A percentile compares a stretch with the other conserved stretches of the same genome.
Conservation (phyloP, 2,329 filamentous ascomycete genomes). For the Myriangium duriaei region DNA sequence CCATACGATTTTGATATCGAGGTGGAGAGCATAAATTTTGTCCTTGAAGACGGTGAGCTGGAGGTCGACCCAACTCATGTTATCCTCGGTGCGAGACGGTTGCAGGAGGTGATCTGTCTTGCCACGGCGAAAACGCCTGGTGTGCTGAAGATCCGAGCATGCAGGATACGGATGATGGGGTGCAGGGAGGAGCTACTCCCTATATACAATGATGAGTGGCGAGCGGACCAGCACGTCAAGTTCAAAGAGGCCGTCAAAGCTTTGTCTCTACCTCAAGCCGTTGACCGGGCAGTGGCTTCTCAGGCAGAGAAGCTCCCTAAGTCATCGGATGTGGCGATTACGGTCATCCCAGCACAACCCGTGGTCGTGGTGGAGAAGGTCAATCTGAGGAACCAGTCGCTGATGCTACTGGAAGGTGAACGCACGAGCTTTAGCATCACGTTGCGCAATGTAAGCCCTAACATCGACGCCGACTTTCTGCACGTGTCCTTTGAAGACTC, state of each 20-base stretch:
- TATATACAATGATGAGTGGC: conserved; percentile 69
- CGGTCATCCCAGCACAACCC: conserved; percentile 70
- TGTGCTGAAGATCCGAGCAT: conserved; percentile 61
- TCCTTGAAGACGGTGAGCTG: conserved; percentile 61
- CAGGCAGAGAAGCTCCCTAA: conserved; percentile 16
- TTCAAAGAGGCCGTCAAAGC: conserved; percentile 44
- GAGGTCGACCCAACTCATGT: conserved; percentile 52
- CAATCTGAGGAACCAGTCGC: conserved; percentile 66
- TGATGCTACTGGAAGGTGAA: conserved; percentile 92
- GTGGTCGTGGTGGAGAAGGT: conserved; percentile 62
- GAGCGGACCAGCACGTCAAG: conserved; percentile 54
- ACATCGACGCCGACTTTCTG: conserved; percentile 67
- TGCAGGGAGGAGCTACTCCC: conserved; percentile 75
- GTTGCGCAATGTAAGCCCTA: conserved; percentile 59
- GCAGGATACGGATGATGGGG: conserved; percentile 63
- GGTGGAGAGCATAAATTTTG: conserved; percentile 67
- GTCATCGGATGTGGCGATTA: conserved; percentile 44
- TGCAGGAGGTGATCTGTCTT: conserved; percentile 61
- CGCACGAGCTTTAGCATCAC: conserved; percentile 64
- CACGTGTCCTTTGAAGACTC: conserved; percentile 86
- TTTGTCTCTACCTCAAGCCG: conserved; percentile 45
- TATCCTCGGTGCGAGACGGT: conserved; percentile 66
- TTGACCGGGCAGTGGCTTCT: conserved; percentile 4
- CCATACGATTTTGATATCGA: conserved; percentile 88
- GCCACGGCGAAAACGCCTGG: conserved; percentile 58